Evolutionary conservation across 208 protist species (phyloP).

Genomic region (Trypanosomatidae sp.): DNA sequence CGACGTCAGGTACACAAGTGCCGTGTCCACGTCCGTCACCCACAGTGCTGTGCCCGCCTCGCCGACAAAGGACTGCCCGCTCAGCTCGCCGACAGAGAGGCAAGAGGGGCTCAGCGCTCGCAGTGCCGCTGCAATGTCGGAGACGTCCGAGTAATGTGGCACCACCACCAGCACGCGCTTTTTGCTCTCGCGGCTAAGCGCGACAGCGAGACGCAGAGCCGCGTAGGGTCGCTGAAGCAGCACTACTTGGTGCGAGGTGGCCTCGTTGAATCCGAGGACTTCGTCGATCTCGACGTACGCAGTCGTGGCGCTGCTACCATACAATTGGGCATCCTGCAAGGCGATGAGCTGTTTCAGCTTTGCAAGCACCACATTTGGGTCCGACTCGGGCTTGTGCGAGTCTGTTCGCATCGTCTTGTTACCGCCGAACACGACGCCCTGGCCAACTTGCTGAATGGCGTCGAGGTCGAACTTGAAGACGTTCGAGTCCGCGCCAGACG

Average conservation of each 20-base stretch:
- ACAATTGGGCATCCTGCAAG: conserved; percentile 19
- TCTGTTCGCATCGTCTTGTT: conserved; percentile 70
- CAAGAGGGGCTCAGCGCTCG: conserved; percentile 23
- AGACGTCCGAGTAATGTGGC: conserved; percentile 73
- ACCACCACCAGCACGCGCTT: conserved; percentile 83
- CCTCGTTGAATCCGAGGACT: conserved; percentile 26
- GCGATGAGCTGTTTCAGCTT: conserved; percentile 45
- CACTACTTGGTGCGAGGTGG: conserved; percentile 41
- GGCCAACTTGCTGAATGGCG: conserved; percentile 78
- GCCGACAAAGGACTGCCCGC: conserved; percentile 57
- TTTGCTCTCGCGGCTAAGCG: conserved; percentile 23
- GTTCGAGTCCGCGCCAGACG: conserved; percentile 53
- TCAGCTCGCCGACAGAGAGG: conserved; percentile 58
- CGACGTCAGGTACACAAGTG: conserved; percentile 66
- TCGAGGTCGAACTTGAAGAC: conserved; percentile 87
- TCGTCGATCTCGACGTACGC: conserved; percentile 1
- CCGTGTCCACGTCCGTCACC: conserved; percentile 82
- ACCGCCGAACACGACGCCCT: conserved; percentile 80
- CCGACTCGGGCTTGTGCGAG: conserved; percentile 47
- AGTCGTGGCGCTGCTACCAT: neutral
- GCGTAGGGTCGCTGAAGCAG: conserved; percentile 46
- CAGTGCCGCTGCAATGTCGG: conserved; percentile 43
- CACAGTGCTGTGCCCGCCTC: conserved; percentile 46
- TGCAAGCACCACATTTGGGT: conserved; percentile 33
- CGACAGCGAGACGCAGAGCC: conserved; percentile 48